These are phyloP conservation scores for Melanogaster broomeanus DNA, from an alignment of 768 basidiomycete genomes.

Conservation along the genomic window DNA sequence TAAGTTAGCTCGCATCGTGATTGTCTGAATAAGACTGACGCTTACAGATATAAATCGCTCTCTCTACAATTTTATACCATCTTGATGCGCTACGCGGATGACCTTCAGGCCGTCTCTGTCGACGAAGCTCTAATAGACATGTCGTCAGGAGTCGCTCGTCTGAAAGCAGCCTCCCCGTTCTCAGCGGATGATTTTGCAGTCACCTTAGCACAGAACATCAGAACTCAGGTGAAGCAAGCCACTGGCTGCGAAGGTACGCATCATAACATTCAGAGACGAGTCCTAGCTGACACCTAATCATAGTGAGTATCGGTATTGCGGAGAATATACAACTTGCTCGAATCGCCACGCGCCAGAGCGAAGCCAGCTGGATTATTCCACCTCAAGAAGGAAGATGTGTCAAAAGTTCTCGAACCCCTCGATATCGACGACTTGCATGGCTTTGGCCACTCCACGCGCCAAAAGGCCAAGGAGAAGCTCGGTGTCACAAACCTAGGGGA, in stretches of 20 bases:
- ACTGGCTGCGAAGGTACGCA: conserved; percentile 81
- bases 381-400: conserved; percentile 54
- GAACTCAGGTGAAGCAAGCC: conserved; percentile 70
- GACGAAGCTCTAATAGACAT: conserved; percentile 96
- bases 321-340: conserved; percentile 93
- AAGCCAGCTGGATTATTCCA: conserved; percentile 91
- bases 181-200: conserved; percentile 59
- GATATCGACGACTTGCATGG: conserved; percentile 84
- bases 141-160: conserved; percentile 54
- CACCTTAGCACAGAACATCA: conserved; percentile 79
- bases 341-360: conserved; percentile 84
- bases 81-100: conserved; percentile 86
- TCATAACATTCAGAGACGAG: background rate
- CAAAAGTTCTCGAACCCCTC: conserved; percentile 61
- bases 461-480: conserved; percentile 82
- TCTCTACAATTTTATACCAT: conserved; percentile 92
- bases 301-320: conserved; percentile 91
- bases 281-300: background rate
- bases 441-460: conserved; percentile 73
- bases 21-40: background rate
- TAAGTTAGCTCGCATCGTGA: background rate
- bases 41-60: conserved; percentile 74
- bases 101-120: conserved; percentile 92
- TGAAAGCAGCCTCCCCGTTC: conserved; percentile 21
- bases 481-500: conserved; percentile 72